Evolutionary conservation across 2,329 filamentous ascomycete genomes (phyloP).

Genomic region (Botrytis deweyae): DNA sequence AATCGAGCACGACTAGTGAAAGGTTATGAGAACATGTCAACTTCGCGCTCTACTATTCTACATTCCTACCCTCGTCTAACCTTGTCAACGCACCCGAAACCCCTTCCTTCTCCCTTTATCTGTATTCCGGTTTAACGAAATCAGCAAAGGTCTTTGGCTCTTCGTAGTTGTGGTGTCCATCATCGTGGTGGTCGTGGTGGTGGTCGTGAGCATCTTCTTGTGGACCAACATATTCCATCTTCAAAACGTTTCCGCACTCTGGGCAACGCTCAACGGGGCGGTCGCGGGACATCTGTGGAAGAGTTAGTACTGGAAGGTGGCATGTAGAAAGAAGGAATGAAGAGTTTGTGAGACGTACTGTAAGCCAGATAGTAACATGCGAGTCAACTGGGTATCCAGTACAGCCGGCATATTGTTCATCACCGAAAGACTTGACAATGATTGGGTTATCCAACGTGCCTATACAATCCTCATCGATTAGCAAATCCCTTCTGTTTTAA

Average conservation of each 20-base stretch:
- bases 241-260: slow-evolving; percentile 94
- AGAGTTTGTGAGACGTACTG: slow-evolving; percentile 51
- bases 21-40: slow-evolving; percentile 8
- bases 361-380: slow-evolving; percentile 87
- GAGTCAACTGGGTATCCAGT: slow-evolving; percentile 92
- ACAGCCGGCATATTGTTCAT: slow-evolving; percentile 96
- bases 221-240: slow-evolving; percentile 95
- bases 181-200: slow-evolving; percentile 51
- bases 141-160: slow-evolving; percentile 97
- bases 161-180: slow-evolving; percentile 59
- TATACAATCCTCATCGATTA: slow-evolving; percentile 41
- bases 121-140: slow-evolving; percentile 93
- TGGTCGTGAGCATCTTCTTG: slow-evolving; percentile 60
- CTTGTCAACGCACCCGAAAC: not conserved
- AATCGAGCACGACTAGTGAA: slow-evolving; percentile 12
- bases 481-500: slow-evolving; percentile 5
- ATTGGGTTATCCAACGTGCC: slow-evolving; percentile 90
- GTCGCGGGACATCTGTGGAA: slow-evolving; percentile 71
- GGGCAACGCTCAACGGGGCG: slow-evolving; percentile 93
- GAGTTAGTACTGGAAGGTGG: slow-evolving; percentile 6
- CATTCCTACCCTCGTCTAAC: not conserved
- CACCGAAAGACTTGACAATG: slow-evolving; percentile 83
- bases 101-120: slow-evolving; percentile 51
- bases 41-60: slow-evolving; percentile 19
- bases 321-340: not conserved